phyloP scores from a whole-genome alignment of 257 asterid genomes.

The Linaria vulgaris region DNA sequence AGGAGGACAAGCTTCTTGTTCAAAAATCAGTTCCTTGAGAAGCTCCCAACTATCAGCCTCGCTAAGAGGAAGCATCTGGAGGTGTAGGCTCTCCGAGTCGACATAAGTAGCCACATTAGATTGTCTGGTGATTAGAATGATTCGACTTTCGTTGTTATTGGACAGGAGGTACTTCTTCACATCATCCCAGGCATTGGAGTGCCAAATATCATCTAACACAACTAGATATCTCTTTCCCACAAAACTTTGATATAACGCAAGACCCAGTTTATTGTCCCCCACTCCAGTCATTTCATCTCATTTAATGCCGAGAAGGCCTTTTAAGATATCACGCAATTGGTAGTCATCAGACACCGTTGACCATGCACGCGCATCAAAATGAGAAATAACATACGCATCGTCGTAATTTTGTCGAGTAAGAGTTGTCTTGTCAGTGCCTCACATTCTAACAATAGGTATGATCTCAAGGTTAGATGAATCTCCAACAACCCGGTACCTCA shows the following conservation, averaged over 20 bases:
- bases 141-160: constrained; percentile 2
- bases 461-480: too few species aligned
- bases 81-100: background rate
- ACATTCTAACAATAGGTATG: constrained; percentile 14
- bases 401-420: background rate
- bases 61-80: background rate
- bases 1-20: background rate
- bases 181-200: constrained; percentile 16
- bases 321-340: background rate
- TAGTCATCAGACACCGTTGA: constrained; percentile 6
- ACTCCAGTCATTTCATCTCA: background rate
- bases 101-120: background rate
- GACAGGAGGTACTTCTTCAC: constrained; percentile 17
- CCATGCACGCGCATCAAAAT: constrained; percentile 18
- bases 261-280: constrained; percentile 14
- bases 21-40: background rate
- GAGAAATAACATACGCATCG: background rate
- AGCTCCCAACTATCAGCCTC: constrained; percentile 1
- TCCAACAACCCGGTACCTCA: too few species aligned
- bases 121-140: constrained; percentile 23
- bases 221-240: constrained; percentile 23
- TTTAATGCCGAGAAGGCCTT: background rate
- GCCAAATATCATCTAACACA: constrained; percentile 32
- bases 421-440: constrained; percentile 21
- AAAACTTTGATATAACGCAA: constrained; percentile 10